Conservation (phyloP, 805 yeast species). For the Pichia membranifaciens region DNA sequence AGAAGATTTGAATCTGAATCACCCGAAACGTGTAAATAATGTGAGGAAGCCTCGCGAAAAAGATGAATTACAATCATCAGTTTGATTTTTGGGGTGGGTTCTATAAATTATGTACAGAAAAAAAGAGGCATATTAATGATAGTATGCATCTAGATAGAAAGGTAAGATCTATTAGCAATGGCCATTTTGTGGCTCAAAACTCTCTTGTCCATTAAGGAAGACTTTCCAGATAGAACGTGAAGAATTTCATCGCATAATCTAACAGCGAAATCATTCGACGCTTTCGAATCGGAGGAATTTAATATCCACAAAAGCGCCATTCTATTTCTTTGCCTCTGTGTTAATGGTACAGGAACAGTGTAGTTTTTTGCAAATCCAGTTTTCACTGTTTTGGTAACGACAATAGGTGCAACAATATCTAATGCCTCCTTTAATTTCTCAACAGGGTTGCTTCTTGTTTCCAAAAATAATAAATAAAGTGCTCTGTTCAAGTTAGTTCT, state of each 20-base stretch:
- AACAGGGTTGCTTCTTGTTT: constrained; percentile 75
- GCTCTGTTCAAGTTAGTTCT: constrained; percentile 69
- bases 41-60: too few species aligned
- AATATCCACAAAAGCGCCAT: constrained; percentile 88
- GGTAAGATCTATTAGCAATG: constrained; percentile 75
- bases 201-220: constrained; percentile 80
- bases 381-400: constrained; percentile 66
- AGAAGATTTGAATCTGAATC: too few species aligned
- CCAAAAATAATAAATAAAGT: constrained; percentile 68
- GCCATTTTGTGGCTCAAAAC: constrained; percentile 80
- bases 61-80: too few species aligned
- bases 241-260: constrained; percentile 87
- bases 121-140: neutral
- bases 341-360: constrained; percentile 77
- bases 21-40: too few species aligned
- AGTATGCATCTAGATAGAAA: constrained; percentile 19
- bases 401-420: constrained; percentile 80
- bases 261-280: constrained; percentile 75
- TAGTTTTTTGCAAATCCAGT: constrained; percentile 83
- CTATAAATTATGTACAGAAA: constrained; percentile 6
- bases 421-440: constrained; percentile 64
- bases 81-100: neutral
- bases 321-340: constrained; percentile 75
- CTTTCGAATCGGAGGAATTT: constrained; percentile 76
- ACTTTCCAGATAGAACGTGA: constrained; percentile 68